phyloP scores from a whole-genome alignment of 164 flowering plant species.

The Houttuynia cordata region DNA sequence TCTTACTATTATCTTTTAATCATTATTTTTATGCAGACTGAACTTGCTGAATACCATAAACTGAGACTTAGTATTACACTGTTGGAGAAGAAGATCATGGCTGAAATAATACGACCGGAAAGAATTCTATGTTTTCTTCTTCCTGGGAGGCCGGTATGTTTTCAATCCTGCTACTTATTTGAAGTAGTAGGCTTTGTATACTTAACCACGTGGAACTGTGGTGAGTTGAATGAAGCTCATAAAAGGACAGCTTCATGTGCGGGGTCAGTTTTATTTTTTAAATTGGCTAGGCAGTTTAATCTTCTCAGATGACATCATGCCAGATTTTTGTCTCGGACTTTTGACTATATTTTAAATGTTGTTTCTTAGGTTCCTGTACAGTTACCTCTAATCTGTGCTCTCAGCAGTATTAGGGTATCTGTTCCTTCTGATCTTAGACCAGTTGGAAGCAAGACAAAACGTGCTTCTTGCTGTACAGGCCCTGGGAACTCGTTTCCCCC shows the following conservation, averaged over 20 bases:
- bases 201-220: constrained; percentile 13
- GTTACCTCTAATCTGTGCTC: constrained; percentile 66
- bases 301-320: background rate
- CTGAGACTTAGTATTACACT: constrained; percentile 60
- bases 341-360: background rate
- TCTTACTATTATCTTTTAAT: background rate
- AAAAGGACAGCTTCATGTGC: constrained; percentile 16
- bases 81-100: constrained; percentile 90
- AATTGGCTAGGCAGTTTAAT: constrained; percentile 10
- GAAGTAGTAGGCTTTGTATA: background rate
- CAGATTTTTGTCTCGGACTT: background rate
- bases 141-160: constrained; percentile 88
- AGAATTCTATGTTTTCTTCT: constrained; percentile 66
- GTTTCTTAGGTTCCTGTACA: constrained; percentile 80
- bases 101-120: constrained; percentile 89
- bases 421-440: constrained; percentile 91
- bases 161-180: background rate
- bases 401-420: constrained; percentile 71
- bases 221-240: constrained; percentile 45
- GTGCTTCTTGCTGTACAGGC: constrained; percentile 73
- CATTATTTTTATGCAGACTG: constrained; percentile 32
- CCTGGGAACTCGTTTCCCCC: constrained; percentile 63
- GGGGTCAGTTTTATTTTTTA: constrained; percentile 18
- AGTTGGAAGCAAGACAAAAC: constrained; percentile 75
- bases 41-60: constrained; percentile 84